Conservation (phyloP, 345 rosid species). For the Moringa oleifera region DNA sequence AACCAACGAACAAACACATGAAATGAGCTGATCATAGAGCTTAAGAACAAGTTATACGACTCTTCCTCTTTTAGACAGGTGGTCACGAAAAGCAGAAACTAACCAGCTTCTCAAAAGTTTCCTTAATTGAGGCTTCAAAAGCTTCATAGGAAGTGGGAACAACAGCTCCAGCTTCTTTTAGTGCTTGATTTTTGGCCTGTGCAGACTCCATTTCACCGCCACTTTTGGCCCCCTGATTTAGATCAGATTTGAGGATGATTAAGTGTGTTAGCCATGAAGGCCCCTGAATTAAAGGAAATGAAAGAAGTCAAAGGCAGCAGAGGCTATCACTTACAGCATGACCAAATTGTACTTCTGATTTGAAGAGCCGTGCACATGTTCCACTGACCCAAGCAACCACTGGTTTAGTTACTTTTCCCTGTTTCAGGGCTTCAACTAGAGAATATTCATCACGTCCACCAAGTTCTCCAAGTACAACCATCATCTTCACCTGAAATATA, state of each 20-base stretch:
- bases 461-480: constrained; percentile 95
- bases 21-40: constrained; percentile 3
- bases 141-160: constrained; percentile 95
- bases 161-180: constrained; percentile 77
- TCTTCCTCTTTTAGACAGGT: background rate
- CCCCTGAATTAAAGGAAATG: background rate
- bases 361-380: constrained; percentile 94
- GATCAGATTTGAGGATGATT: constrained; percentile 16
- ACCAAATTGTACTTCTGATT: constrained; percentile 98
- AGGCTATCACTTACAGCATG: constrained; percentile 76
- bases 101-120: constrained; percentile 87
- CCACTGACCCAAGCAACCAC: constrained; percentile 99
- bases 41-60: too few species aligned
- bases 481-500: constrained; percentile 69
- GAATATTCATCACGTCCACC: constrained; percentile 97
- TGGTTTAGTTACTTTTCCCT: constrained; percentile 89
- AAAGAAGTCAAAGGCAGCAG: constrained; percentile 7
- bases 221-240: constrained; percentile 89
- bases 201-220: constrained; percentile 98
- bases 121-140: constrained; percentile 66
- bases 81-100: constrained; percentile 17
- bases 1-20: constrained; percentile 7
- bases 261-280: background rate
- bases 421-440: constrained; percentile 89
- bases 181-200: constrained; percentile 96